Base-by-base conservation (phyloP, 2,329 filamentous ascomycete species). In the Xylariomycetidae sp. region DNA sequence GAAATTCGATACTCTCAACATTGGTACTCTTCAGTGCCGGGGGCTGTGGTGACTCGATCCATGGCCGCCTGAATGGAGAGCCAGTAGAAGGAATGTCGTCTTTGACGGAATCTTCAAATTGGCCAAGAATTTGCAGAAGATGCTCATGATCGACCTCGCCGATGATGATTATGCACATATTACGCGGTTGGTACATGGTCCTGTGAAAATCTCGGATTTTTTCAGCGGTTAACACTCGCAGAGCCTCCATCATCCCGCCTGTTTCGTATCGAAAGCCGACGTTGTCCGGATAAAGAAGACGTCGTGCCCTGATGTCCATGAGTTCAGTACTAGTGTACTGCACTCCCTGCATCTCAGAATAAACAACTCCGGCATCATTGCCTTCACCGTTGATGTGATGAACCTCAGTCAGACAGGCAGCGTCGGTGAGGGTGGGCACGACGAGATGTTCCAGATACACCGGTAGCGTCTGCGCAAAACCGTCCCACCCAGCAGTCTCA, bases 111-210 rank as follows among this genome's bases (percentile, higher is more conserved):
- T 85, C 80, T 59, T 98, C 92, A 53, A 98, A 98, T 16, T 80
- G 70, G 50, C 95, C 87, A 20, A 98, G 65, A 29, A 94, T 88
- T 19, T 82, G 64, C 15, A 97, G 66, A 37, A 98, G 72, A 50
- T 94, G 74, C 0, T 76, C 65, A 54, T 96, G 86, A 53, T 96
- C 80, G 2, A 94, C 79, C 59, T 96, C 88, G 27, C 92, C 92
- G n/a, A 94, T 83, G 38, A 98, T 80, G 16, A 96, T 77, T 17
- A 98, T 66, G 44, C 89, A 94, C 39, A 98, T 68, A 53, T 98
- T 98, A 57, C 89, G 90, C 3, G 92, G 92, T 57, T 97, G 90
- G 54, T 98, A 98, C 90, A 98, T 97, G 44, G 89, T 85, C 42
- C 81, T 81, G 59, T 98, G 92, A 52, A 97, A 98, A 38, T 82